phyloP scores from a whole-genome alignment of 768 basidiomycete species.

The Phaeolepiota aurea region DNA sequence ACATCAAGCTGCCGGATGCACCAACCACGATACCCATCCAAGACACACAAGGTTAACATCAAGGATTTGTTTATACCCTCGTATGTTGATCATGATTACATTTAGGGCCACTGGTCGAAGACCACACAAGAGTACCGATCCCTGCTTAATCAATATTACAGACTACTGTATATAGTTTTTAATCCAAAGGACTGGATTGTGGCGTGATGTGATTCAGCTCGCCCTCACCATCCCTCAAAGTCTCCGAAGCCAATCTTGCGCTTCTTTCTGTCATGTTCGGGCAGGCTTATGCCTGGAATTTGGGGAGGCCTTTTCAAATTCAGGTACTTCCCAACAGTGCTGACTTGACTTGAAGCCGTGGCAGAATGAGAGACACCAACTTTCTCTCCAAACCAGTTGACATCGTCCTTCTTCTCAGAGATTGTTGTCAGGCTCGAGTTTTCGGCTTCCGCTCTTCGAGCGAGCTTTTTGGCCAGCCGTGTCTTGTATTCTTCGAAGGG shows the following conservation, averaged over 20 bases:
- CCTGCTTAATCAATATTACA: slow-evolving; percentile 2
- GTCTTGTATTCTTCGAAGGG: slow-evolving; percentile 92
- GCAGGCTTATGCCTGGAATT: slow-evolving; percentile 8
- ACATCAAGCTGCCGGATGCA: slow-evolving; percentile 41
- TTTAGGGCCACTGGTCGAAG: not conserved
- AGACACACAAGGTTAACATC: slow-evolving; percentile 16
- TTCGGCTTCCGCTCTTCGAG: slow-evolving; percentile 41
- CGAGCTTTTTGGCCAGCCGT: slow-evolving; percentile 72
- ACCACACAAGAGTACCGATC: slow-evolving; percentile 2
- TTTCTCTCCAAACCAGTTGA: slow-evolving; percentile 88
- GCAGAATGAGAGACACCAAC: slow-evolving; percentile 43
- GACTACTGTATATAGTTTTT: slow-evolving; percentile 1
- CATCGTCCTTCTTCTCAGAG: slow-evolving; percentile 51
- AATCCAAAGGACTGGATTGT: too few species aligned
- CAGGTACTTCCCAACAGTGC: slow-evolving; percentile 76
- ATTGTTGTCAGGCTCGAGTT: slow-evolving; percentile 19
- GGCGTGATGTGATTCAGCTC: slow-evolving; percentile 2
- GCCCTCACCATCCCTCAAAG: slow-evolving; percentile 68
- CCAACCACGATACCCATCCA: slow-evolving; percentile 38
- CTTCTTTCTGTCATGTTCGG: slow-evolving; percentile 65
- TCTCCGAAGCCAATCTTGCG: slow-evolving; percentile 86
- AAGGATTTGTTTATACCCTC: too few species aligned
- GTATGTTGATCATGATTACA: too few species aligned
- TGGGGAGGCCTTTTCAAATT: slow-evolving; percentile 40
- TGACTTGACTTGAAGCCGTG: slow-evolving; percentile 18